These are phyloP conservation scores for Bothia castanella DNA, from an alignment of 1,284 basidiomycete species.

Conservation along the genomic window DNA sequence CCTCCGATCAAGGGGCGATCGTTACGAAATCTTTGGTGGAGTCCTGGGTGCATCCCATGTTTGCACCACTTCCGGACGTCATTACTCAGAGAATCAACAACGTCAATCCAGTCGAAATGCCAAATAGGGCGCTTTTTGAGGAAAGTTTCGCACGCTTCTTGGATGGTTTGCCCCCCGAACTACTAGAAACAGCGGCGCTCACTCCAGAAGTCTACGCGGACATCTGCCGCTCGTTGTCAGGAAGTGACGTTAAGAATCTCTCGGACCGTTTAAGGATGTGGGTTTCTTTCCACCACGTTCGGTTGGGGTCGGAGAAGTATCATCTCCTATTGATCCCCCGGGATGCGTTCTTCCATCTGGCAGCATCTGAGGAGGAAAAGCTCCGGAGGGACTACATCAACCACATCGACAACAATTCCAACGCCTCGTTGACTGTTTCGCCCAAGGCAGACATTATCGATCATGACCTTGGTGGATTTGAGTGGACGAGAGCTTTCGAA, in stretches of 20 bases:
- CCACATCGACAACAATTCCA: constrained; percentile 36
- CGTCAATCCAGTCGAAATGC: constrained; percentile 57
- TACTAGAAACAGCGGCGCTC: constrained; percentile 59
- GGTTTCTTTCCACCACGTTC: constrained; percentile 56
- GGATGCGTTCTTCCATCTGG: constrained; percentile 54
- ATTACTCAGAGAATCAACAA: constrained; percentile 46
- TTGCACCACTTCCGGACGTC: constrained; percentile 54
- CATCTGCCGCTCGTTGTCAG: constrained; percentile 46
- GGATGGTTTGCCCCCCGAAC: constrained; percentile 47
- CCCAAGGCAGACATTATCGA: constrained; percentile 23
- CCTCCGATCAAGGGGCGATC: constrained; percentile 35
- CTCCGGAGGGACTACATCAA: constrained; percentile 42
- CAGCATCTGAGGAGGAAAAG: constrained; percentile 46
- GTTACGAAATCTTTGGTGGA: constrained; percentile 41
- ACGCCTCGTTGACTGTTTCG: constrained; percentile 17
- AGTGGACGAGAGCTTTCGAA: constrained; percentile 50
- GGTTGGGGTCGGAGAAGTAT: constrained; percentile 55
- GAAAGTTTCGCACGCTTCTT: constrained; percentile 49
- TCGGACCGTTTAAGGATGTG: constrained; percentile 51
- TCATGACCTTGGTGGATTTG: constrained; percentile 27
- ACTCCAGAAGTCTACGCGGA: constrained; percentile 50
- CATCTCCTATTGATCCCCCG: constrained; percentile 56
- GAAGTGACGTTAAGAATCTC: constrained; percentile 39
- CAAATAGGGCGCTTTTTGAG: constrained; percentile 51
- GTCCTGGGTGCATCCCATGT: constrained; percentile 55